Percentiles rank a stretch among this genome's conserved stretches.
Conservation (phyloP, 2,329 filamentous ascomycete genomes). For the Coniochaeta sp. region DNA sequence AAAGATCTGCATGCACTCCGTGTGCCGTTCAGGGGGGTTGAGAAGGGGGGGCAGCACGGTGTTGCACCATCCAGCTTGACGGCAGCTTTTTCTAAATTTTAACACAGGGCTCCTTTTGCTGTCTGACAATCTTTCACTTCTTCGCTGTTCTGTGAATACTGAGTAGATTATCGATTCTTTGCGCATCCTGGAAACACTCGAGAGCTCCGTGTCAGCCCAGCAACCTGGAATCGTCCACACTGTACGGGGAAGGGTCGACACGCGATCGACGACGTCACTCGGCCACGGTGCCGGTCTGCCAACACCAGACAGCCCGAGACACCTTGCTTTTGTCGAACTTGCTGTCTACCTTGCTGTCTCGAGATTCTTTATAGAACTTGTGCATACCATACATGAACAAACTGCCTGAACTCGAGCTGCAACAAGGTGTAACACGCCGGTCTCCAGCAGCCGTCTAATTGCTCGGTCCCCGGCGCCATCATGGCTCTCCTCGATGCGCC, state of each 20-base stretch:
- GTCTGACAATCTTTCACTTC: neutral
- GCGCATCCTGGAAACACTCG: too few species aligned
- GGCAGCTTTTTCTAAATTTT: neutral
- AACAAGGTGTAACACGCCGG: neutral
- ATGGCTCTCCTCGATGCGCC: constrained; percentile 36
- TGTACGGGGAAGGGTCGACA: too few species aligned
- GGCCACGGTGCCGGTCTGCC: too few species aligned
- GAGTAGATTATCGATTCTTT: too few species aligned
- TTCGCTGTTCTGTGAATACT: too few species aligned
- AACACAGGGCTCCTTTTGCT: neutral
- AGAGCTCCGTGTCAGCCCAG: too few species aligned
- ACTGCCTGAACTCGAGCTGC: neutral
- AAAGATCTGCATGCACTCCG: neutral
- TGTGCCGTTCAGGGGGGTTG: neutral
- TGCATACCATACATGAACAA: neutral
- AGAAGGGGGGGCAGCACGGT: neutral
- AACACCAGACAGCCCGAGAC: too few species aligned
- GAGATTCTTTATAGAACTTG: neutral
- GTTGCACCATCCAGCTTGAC: neutral
- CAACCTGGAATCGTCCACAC: too few species aligned
- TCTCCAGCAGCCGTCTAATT: neutral
- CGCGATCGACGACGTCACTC: too few species aligned
- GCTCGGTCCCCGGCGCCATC: constrained; percentile 8
- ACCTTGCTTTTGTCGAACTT: too few species aligned
- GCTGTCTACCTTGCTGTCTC: too few species aligned